Percentiles rank a stretch among this genome's conserved stretches.
Evolutionary conservation across 2,329 filamentous ascomycete genomes (phyloP).

Genomic region (Aspergillus luchuensis): DNA sequence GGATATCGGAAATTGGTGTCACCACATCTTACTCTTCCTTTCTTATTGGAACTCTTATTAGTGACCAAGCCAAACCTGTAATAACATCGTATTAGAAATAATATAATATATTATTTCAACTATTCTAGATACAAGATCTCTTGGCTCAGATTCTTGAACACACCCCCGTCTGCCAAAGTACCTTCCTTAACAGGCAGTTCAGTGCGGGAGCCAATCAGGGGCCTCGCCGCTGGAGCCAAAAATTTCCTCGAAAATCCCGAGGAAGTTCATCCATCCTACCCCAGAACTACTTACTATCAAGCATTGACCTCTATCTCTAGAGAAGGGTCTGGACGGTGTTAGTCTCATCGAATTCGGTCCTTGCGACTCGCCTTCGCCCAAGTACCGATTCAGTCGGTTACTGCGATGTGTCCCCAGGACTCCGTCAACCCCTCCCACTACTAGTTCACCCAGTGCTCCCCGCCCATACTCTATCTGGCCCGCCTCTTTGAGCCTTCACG

Average conservation of each 20-base stretch:
- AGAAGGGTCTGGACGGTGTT: neutral
- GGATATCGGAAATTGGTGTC: too few species aligned
- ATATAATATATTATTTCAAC: too few species aligned
- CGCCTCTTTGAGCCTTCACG: neutral
- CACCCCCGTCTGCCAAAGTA: too few species aligned
- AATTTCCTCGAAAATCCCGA: neutral
- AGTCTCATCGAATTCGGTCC: neutral
- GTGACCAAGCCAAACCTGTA: too few species aligned
- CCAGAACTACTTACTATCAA: neutral
- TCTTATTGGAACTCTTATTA: too few species aligned
- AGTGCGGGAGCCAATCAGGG: conserved; percentile 12
- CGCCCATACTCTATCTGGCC: conserved; percentile 5
- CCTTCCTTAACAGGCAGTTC: neutral
- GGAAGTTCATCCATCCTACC: neutral
- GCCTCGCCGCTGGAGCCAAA: neutral
- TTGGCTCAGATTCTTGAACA: too few species aligned
- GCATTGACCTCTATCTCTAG: neutral
- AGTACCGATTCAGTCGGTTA: neutral
- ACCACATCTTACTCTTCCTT: too few species aligned
- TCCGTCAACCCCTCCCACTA: neutral
- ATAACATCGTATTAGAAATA: too few species aligned
- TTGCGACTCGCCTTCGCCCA: neutral
- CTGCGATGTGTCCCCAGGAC: conserved; percentile 1
- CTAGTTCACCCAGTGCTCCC: neutral
- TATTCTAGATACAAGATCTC: too few species aligned